Percentiles rank a stretch among this genome's conserved stretches.
Conservation (phyloP, 345 rosid species). For the Turnera subulata region DNA sequence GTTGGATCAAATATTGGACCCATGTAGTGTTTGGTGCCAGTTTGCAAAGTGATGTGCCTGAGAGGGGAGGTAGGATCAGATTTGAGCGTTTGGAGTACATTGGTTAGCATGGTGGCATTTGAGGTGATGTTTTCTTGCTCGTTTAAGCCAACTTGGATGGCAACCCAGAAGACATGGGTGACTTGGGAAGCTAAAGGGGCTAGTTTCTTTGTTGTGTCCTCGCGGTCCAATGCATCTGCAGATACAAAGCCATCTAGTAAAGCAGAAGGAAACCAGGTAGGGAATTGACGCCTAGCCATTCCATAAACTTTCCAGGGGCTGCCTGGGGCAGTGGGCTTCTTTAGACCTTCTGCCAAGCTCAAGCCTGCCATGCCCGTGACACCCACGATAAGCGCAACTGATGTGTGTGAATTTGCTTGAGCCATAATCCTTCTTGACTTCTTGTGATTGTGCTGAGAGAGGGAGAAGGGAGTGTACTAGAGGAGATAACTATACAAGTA, state of each 20-base stretch:
- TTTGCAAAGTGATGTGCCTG: constrained; percentile 25
- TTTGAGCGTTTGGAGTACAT: constrained; percentile 24
- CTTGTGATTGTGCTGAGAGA: too few relatives aligned
- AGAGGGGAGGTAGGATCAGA: constrained; percentile 11
- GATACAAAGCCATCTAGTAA: neutral
- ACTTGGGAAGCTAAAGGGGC: constrained; percentile 8
- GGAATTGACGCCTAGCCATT: constrained; percentile 20
- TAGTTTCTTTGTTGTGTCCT: constrained; percentile 11
- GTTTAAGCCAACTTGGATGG: constrained; percentile 17
- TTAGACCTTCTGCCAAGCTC: constrained; percentile 32
- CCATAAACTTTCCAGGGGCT: constrained; percentile 36
- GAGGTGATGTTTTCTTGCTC: constrained; percentile 19
- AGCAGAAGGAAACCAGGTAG: constrained; percentile 31
- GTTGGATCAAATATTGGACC: constrained; percentile 23
- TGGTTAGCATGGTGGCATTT: constrained; percentile 23
- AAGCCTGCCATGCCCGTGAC: constrained; percentile 43
- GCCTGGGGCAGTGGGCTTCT: constrained; percentile 20
- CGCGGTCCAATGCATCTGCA: neutral
- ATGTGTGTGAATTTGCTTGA: neutral
- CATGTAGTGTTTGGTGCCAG: constrained; percentile 38
- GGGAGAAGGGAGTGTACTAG: too few relatives aligned
- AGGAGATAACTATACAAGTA: too few relatives aligned
- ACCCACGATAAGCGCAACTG: constrained; percentile 31
- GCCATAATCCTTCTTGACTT: too few relatives aligned
- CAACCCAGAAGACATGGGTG: constrained; percentile 41